These are phyloP conservation scores for Microbotryum silenes-acaulis DNA, from an alignment of 1,284 basidiomycete species.

Conservation along the genomic window DNA sequence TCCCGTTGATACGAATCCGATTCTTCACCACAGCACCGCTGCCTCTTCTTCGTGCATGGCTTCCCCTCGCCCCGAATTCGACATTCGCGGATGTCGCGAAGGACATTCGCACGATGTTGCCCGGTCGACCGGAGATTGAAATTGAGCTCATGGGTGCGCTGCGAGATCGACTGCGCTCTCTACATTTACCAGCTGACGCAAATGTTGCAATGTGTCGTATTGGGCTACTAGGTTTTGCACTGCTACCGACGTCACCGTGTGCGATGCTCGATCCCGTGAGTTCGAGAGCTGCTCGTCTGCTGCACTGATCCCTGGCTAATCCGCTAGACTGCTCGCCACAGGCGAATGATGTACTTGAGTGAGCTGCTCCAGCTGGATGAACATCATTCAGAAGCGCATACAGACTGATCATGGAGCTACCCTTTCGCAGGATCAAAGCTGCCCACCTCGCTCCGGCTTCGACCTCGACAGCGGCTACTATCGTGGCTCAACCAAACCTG, in stretches of 20 bases:
- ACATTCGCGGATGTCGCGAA: constrained; percentile 3
- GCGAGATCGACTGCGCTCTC: no score
- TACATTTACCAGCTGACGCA: neutral
- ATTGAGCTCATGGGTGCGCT: constrained; percentile 9
- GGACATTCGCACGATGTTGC: neutral
- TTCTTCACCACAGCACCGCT: constrained; percentile 17
- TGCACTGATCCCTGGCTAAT: no score
- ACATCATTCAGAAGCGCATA: neutral
- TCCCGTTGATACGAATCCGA: constrained; percentile 17
- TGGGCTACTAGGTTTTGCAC: constrained; percentile 17
- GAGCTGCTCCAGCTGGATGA: neutral
- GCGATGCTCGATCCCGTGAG: constrained; percentile 20
- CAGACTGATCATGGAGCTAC: neutral
- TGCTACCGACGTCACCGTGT: constrained; percentile 14
- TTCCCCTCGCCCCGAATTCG: constrained; percentile 7
- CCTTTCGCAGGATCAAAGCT: constrained; percentile 8
- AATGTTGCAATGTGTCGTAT: neutral
- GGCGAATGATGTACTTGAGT: constrained; percentile 28
- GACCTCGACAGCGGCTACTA: neutral
- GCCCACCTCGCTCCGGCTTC: neutral
- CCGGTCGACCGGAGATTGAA: neutral
- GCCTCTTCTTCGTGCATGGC: constrained; percentile 16
- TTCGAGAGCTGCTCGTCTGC: neutral
- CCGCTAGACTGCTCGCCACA: neutral
- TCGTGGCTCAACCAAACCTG: no score